phyloP scores from a whole-genome alignment of 441 rosid species.

The Syzygium malaccense region DNA sequence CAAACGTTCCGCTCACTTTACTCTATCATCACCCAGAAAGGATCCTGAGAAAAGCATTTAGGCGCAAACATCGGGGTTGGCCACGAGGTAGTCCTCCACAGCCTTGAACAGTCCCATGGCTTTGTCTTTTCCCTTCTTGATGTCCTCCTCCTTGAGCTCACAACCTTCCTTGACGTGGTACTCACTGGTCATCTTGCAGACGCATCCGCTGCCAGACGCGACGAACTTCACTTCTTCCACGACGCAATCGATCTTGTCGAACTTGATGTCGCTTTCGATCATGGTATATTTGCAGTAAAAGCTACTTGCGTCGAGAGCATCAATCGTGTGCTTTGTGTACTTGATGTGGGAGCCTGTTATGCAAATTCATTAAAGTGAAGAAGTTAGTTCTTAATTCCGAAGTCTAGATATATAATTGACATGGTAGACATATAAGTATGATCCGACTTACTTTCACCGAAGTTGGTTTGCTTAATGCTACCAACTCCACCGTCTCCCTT shows the following conservation, averaged over 20 bases:
- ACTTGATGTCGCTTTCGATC: background rate
- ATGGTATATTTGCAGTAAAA: slow-evolving; percentile 2
- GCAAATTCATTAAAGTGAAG: background rate
- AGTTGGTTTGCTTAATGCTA: background rate
- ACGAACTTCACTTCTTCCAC: slow-evolving; percentile 1
- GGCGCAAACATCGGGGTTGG: too few species aligned
- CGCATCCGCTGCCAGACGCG: background rate
- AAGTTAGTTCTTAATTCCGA: too few species aligned
- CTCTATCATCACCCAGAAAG: background rate
- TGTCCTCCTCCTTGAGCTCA: background rate
- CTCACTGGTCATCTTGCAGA: background rate
- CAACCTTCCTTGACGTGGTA: background rate
- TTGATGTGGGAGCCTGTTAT: background rate
- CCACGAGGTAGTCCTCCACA: background rate
- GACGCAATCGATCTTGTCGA: background rate
- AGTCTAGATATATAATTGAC: background rate
- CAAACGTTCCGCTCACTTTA: background rate
- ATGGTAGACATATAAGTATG: background rate
- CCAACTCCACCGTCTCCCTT: background rate
- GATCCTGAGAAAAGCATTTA: too few species aligned
- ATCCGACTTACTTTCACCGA: background rate
- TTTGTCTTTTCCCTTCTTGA: background rate
- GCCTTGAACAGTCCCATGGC: background rate
- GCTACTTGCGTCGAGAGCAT: background rate
- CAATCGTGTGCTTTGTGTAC: slow-evolving; percentile 3